Evolutionary conservation across 345 rosid species (phyloP).

Genomic region (Salix arbutifolia): DNA sequence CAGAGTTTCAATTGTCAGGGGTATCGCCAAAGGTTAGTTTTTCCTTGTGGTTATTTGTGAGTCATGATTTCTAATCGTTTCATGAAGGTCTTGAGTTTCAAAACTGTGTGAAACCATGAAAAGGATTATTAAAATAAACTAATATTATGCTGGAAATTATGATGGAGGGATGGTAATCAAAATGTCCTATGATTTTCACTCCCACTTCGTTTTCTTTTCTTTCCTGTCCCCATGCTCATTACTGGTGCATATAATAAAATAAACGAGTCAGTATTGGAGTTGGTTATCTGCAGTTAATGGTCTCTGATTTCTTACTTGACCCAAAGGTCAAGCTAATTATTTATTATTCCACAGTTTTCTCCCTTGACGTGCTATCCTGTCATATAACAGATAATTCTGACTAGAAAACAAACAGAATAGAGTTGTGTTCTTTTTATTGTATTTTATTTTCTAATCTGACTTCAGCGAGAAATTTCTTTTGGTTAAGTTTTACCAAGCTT

Average conservation of each 20-base stretch:
- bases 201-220: background rate
- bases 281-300: background rate
- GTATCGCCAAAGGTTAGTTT: constrained; percentile 79
- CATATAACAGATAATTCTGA: background rate
- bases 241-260: background rate
- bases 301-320: background rate
- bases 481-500: background rate
- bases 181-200: background rate
- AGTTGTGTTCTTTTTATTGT: background rate
- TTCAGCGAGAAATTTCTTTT: background rate
- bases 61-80: background rate
- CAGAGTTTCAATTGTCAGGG: constrained; percentile 67
- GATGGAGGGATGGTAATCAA: background rate
- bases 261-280: background rate
- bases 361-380: background rate
- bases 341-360: background rate
- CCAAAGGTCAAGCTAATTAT: background rate
- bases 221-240: background rate
- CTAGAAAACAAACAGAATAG: background rate
- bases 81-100: background rate
- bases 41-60: background rate
- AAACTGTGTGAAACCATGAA: background rate
- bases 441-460: background rate
- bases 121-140: background rate
- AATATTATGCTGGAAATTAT: background rate